Base-by-base conservation (phyloP, 2,329 filamentous ascomycete genomes). In the Fusarium newnesense region DNA sequence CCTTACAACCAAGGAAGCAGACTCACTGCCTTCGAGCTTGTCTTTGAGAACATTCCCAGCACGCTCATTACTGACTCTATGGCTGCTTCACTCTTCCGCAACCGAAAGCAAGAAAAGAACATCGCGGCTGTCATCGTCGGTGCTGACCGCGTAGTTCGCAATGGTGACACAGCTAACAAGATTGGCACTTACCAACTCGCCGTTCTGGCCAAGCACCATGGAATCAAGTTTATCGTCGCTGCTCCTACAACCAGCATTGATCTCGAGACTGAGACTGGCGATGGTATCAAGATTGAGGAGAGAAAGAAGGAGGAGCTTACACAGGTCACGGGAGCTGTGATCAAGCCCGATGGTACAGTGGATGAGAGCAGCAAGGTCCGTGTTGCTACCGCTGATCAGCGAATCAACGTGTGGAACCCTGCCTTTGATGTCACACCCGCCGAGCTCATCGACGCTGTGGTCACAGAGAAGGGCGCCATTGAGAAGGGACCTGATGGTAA, bases 131-230 rank as follows among this genome's bases (percentile, higher is more conserved):
- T 99, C 58, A 92, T 99, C 36, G 96, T 99, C 1, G 96, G 96
- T 34, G 96, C 96, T 6, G 96, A 99, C 81, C 91, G 96, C 64
- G 96, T 99, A 19, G 96, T 96, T 37, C 93, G 95, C 57, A 99
- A 99, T 78, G 96, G 96, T 36, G 96, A 99, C 83, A 98, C 96
- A 1, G 96, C 96, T 63, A 99, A 99, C 85, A 99, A 99, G 86
- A 97, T 99, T 70, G 96, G 96, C 58, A 99, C 96, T 1, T 98
- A 99, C 81, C 89, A 92, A 61, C 88, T 99, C 8, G 95, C 96
- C 7, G 95, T 98, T n/a, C 87, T 97, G 36, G 96, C 96, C 28
- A 91, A 89, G 74, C 87, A 95, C 78, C 96, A 99, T 78, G 93
- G 94, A 24, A 88, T 98, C 78, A 97, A 96, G 82, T 99, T 99